Conservation (phyloP, 208 protist genomes). For the Leishmania tarentolae region DNA sequence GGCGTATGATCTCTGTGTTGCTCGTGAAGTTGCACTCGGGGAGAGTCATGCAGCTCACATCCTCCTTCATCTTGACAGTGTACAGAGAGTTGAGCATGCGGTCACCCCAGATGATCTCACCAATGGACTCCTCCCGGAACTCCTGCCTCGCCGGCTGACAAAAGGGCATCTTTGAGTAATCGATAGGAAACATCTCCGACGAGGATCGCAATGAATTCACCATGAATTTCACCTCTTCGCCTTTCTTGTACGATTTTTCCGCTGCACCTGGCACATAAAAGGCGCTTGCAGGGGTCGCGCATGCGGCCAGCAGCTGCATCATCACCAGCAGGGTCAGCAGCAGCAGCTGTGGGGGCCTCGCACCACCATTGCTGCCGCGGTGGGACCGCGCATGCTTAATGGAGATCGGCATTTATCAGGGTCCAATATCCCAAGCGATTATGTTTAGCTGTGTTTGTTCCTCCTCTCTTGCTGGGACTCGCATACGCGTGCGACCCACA, state of each 20-base stretch:
- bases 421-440: neutral
- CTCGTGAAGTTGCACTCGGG: conserved; percentile 39
- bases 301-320: conserved; percentile 4
- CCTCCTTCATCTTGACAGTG: conserved; percentile 49
- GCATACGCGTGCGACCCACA: neutral
- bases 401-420: neutral
- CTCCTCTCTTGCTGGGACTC: neutral
- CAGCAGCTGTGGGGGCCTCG: neutral
- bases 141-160: conserved; percentile 42
- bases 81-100: conserved; percentile 76
- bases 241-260: conserved; percentile 53
- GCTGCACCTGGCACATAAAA: conserved; percentile 70
- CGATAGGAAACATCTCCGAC: conserved; percentile 62
- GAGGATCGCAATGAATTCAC: conserved; percentile 80
- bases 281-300: conserved; percentile 13
- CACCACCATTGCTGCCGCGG: neutral
- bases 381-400: neutral
- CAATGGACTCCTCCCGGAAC: conserved; percentile 52
- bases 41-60: conserved; percentile 44
- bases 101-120: conserved; percentile 87
- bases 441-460: neutral
- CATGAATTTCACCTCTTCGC: conserved; percentile 45
- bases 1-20: conserved; percentile 39
- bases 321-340: neutral
- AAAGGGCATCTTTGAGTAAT: conserved; percentile 78